Evolutionary conservation across 495 filamentous ascomycete genomes (phyloP).

Genomic region (Articulospora tetracladia): DNA sequence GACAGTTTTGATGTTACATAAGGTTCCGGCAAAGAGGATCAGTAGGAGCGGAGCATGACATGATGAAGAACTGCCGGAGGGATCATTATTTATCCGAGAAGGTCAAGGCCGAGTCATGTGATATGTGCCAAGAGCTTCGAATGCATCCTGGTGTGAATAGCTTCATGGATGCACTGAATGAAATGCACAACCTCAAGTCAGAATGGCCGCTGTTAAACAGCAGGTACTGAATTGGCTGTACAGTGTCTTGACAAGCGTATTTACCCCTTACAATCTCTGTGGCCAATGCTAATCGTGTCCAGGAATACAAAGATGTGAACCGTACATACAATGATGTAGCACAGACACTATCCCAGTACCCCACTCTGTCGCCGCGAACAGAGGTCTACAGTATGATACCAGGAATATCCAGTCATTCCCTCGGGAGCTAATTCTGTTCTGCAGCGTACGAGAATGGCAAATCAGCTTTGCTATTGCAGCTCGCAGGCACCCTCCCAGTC

Average conservation of each 20-base stretch:
- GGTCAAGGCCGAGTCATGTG: not conserved
- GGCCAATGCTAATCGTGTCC: slow-evolving; percentile 1
- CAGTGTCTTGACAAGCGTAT: slow-evolving; percentile 78
- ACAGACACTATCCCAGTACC: slow-evolving; percentile 74
- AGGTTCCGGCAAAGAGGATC: not conserved
- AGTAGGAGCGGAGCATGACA: not conserved
- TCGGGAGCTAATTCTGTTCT: slow-evolving; percentile 10
- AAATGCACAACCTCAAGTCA: slow-evolving; percentile 14
- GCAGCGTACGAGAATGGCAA: slow-evolving; percentile 85
- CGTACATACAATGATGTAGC: slow-evolving; percentile 91
- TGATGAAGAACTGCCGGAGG: too few species aligned
- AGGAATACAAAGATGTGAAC: slow-evolving; percentile 93
- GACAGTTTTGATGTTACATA: not conserved
- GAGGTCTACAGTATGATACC: slow-evolving; percentile 80
- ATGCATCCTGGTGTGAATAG: slow-evolving; percentile 2
- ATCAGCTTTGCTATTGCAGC: slow-evolving; percentile 81
- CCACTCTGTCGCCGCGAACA: slow-evolving; percentile 83
- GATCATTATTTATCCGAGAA: too few species aligned
- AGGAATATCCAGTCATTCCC: not conserved
- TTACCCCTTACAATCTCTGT: slow-evolving; percentile 9
- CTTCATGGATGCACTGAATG: slow-evolving; percentile 2
- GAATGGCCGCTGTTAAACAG: slow-evolving; percentile 76
- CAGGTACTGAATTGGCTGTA: slow-evolving; percentile 94
- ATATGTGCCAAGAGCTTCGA: not conserved
- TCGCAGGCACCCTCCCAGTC: slow-evolving; percentile 84